A percentile compares a stretch with the other conserved stretches of the same genome.
Conservation (phyloP, 768 basidiomycete genomes). For the Pleurotus citrinopileatus region DNA sequence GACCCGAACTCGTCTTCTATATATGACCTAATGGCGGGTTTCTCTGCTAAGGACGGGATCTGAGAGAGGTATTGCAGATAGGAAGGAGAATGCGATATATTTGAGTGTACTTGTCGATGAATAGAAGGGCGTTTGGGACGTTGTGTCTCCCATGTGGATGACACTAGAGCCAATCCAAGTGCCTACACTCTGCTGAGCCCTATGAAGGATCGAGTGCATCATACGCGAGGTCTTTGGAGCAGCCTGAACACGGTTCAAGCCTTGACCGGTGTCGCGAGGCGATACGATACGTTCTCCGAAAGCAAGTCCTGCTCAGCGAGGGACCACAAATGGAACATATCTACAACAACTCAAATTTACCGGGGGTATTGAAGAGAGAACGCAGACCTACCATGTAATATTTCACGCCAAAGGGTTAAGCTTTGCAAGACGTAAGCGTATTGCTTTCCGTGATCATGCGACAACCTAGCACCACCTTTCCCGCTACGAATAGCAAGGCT, state of each 20-base stretch:
- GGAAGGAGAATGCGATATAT: slow-evolving; percentile 88
- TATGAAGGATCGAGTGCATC: slow-evolving; percentile 86
- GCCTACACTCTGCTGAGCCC: slow-evolving; percentile 78
- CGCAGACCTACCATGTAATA: slow-evolving; percentile 62
- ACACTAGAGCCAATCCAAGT: slow-evolving; percentile 85
- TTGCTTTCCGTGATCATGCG: slow-evolving; percentile 83
- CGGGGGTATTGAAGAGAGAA: background rate
- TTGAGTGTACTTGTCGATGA: slow-evolving; percentile 90
- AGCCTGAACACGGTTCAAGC: slow-evolving; percentile 85
- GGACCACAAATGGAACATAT: slow-evolving; percentile 88
- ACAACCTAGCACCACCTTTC: slow-evolving; percentile 73
- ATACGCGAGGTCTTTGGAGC: slow-evolving; percentile 87
- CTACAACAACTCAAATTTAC: slow-evolving; percentile 32
- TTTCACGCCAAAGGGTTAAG: slow-evolving; percentile 84
- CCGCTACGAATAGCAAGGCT: slow-evolving; percentile 82
- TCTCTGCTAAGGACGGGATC: slow-evolving; percentile 62
- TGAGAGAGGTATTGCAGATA: slow-evolving; percentile 81
- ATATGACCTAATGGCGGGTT: slow-evolving; percentile 70
- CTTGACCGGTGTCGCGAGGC: slow-evolving; percentile 88
- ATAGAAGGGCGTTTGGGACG: slow-evolving; percentile 81
- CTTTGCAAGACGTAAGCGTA: slow-evolving; percentile 86
- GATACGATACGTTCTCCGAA: slow-evolving; percentile 71
- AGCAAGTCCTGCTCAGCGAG: slow-evolving; percentile 79
- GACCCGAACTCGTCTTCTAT: slow-evolving; percentile 85
- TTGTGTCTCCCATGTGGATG: slow-evolving; percentile 91